Base-by-base conservation (phyloP, 2,329 filamentous ascomycete species). In the Acrocalymma vagum region DNA sequence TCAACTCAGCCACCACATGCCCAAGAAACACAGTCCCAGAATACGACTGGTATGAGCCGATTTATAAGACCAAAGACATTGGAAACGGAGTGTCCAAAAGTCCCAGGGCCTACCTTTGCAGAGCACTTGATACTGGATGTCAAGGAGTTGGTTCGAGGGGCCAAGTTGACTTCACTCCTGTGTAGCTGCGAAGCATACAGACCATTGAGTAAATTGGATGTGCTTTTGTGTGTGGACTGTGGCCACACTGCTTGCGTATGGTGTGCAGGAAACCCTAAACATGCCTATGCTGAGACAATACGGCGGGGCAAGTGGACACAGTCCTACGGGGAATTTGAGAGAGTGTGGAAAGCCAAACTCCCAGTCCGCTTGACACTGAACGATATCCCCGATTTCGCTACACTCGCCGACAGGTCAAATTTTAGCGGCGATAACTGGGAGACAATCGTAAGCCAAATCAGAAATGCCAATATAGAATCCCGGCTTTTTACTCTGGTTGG, bases 131-230 rank as follows among this genome's bases (percentile, higher is more conserved):
- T 3, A 28, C 14, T 65, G 4, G 24, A 58, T 9, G 11, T 62
- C 18, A 20, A 7, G 9, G n/a, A 41, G 11, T 20, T 67, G 0
- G 26, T 42, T 3, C n/a, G 23, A 3, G 51, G 67, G 18, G 70
- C 67, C 3, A 42, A 43, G 18, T 6, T 51, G 2, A 78, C 73
- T 42, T 62, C 69, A 8, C 72, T 74, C 9, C 66, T 78, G n/a
- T 87, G 84, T 48, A 62, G 66, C 27, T 87, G 84, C 42, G 84
- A 87, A 63, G 75, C 77, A 2, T 69, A 72, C 23, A 64, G 63
- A 3, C 53, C 62, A 0, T 62, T 75, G 2, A 67, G 70, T 4
- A 52, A 59, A 5, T 65, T 63, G 8, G 42, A 53, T 1, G 71
- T 85, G 6, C 69, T 76, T 23, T 51, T 63, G 24, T 86, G 83